Percentiles rank a stretch among this genome's conserved stretches.
Conservation (phyloP, 768 basidiomycete genomes). For the Pisolithus sp. region DNA sequence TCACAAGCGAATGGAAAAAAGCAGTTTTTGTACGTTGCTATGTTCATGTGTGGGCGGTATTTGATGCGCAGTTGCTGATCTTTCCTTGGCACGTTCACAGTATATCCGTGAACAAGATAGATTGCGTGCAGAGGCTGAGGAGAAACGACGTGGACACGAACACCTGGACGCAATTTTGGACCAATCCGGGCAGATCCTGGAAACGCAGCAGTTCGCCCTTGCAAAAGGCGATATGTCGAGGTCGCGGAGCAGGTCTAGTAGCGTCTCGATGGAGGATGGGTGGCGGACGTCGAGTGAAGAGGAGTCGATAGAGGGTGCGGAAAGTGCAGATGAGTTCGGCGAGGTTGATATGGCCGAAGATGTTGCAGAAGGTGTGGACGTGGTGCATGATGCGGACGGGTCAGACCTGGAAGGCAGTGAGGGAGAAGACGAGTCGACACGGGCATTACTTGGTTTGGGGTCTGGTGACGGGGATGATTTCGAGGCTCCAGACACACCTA, state of each 20-base stretch:
- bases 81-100: conserved; percentile 29
- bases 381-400: not conserved
- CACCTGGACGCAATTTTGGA: conserved; percentile 88
- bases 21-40: conserved; percentile 65
- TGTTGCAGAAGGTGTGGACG: conserved; percentile 1
- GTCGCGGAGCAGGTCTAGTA: conserved; percentile 54
- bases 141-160: conserved; percentile 69
- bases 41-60: not conserved
- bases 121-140: conserved; percentile 63
- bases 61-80: not conserved
- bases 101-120: conserved; percentile 70
- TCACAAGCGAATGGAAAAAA: conserved; percentile 81
- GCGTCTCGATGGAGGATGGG: conserved; percentile 30
- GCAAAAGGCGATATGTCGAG: conserved; percentile 40
- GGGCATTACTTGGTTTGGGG: conserved; percentile 19
- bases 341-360: conserved; percentile 15
- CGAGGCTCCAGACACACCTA: not conserved
- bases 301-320: conserved; percentile 18
- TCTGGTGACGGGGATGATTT: conserved; percentile 1
- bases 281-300: conserved; percentile 14
- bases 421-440: conserved; percentile 12
- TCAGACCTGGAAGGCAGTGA: conserved; percentile 1
- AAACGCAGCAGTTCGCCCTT: conserved; percentile 75
- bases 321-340: conserved; percentile 35
- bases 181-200: conserved; percentile 80